Evolutionary conservation across 495 filamentous ascomycete species (phyloP).

Genomic region (Penicillium maclennaniae): DNA sequence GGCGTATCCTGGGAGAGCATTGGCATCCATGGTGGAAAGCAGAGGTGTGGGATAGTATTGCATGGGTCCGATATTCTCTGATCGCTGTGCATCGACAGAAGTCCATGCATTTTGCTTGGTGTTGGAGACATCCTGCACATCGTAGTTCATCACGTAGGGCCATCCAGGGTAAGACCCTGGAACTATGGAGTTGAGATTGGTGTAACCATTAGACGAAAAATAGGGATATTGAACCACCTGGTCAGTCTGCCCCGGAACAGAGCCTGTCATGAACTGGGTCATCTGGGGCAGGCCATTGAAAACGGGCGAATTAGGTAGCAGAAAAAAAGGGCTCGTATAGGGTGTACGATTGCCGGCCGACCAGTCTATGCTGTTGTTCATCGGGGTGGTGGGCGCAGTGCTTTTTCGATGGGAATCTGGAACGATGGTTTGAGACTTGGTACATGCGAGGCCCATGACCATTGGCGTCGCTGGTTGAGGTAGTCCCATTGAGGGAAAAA

Average conservation of each 20-base stretch:
- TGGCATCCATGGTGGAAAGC: slow-evolving; percentile 18
- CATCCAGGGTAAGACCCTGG: slow-evolving; percentile 22
- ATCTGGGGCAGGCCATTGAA: slow-evolving; percentile 25
- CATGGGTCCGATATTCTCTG: slow-evolving; percentile 11
- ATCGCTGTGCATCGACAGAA: slow-evolving; percentile 26
- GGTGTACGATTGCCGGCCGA: slow-evolving; percentile 20
- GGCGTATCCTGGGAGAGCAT: slow-evolving; percentile 21
- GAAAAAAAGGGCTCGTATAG: slow-evolving; percentile 30
- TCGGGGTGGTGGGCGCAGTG: slow-evolving; percentile 14
- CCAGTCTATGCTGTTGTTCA: slow-evolving; percentile 31
- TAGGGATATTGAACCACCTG: slow-evolving; percentile 31
- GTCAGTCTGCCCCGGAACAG: slow-evolving; percentile 22
- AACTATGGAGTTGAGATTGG: slow-evolving; percentile 22
- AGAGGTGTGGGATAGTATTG: slow-evolving; percentile 23
- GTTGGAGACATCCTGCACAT: slow-evolving; percentile 10
- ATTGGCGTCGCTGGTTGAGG: slow-evolving; percentile 13
- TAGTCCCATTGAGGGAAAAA: slow-evolving; percentile 14
- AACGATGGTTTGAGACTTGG: slow-evolving; percentile 21
- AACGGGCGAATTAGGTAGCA: slow-evolving; percentile 27
- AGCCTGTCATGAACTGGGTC: slow-evolving; percentile 19
- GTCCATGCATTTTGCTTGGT: slow-evolving; percentile 17
- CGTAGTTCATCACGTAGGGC: slow-evolving; percentile 31
- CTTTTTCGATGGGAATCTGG: slow-evolving; percentile 24
- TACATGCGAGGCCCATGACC: slow-evolving; percentile 17
- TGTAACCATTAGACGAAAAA: slow-evolving; percentile 25